A percentile compares a stretch with the other conserved stretches of the same genome.
Conservation (phyloP, 495 filamentous ascomycete species). For the Aeminium ludgeri region DNA sequence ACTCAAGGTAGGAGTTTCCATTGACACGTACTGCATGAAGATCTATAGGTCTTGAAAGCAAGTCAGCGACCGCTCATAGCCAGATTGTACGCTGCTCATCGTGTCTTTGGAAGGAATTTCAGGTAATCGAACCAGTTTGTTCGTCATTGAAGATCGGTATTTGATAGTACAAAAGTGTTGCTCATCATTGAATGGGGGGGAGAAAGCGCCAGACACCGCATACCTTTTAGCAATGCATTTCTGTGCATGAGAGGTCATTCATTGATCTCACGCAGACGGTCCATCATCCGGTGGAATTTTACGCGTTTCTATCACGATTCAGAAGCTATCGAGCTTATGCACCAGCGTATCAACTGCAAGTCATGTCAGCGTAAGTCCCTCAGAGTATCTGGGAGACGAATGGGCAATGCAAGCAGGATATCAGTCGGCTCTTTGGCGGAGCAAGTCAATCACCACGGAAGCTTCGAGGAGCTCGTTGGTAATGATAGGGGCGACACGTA, state of each 20-base stretch:
- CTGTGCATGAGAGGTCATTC: too few species aligned
- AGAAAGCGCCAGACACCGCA: constrained; percentile 13
- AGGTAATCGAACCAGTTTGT: constrained; percentile 39
- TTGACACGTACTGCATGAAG: too few species aligned
- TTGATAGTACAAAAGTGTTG: constrained; percentile 46
- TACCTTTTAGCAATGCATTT: too few species aligned
- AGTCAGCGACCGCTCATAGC: background rate
- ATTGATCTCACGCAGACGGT: too few species aligned
- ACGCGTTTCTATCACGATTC: too few species aligned
- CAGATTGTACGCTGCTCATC: background rate
- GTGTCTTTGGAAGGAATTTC: constrained; percentile 17
- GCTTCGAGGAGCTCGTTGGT: constrained; percentile 5
- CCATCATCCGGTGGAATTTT: too few species aligned
- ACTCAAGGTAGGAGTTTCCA: too few species aligned
- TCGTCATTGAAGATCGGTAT: constrained; percentile 40
- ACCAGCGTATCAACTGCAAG: background rate
- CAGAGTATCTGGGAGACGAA: too few species aligned
- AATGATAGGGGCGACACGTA: constrained; percentile 19
- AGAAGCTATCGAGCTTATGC: too few species aligned
- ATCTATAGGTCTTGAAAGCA: too few species aligned
- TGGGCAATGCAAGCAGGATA: background rate
- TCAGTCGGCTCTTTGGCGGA: constrained; percentile 65
- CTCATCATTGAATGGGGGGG: constrained; percentile 39
- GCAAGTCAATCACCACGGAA: constrained; percentile 74
- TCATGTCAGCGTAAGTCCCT: constrained; percentile 1